Evolutionary conservation across 2,329 filamentous ascomycete genomes (phyloP).

Genomic region (Claviceps fusiformis): DNA sequence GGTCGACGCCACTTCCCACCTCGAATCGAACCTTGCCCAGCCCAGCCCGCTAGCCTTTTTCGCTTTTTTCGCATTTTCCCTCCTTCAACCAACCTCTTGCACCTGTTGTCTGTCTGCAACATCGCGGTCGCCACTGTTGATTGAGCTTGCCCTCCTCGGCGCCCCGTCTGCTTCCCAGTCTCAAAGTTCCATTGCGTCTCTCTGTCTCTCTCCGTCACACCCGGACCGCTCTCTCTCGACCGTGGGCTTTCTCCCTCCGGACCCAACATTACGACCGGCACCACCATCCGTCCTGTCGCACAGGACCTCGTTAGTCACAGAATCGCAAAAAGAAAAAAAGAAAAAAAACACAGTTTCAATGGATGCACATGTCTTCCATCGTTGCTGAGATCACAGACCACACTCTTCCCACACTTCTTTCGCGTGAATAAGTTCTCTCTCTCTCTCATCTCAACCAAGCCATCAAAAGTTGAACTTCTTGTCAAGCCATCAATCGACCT

Average conservation of each 20-base stretch:
- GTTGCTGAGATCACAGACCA: neutral
- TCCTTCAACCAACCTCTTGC: conserved; percentile 1
- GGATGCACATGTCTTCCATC: conserved; percentile 1
- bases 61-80: neutral
- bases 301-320: neutral
- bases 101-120: neutral
- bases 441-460: neutral
- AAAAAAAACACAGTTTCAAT: conserved; percentile 1
- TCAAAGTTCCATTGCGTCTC: neutral
- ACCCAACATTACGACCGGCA: neutral
- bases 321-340: neutral
- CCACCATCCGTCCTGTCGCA: neutral
- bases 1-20: conserved; percentile 1
- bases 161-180: neutral
- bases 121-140: neutral
- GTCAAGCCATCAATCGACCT: neutral
- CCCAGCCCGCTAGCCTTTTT: neutral
- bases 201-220: neutral
- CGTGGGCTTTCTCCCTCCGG: neutral
- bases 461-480: neutral
- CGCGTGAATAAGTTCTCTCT: neutral
- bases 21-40: conserved; percentile 1
- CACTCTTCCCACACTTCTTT: neutral
- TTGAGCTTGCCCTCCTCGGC: neutral
- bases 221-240: neutral